These are phyloP conservation scores for Haemoproteus tartakovskyi DNA, from an alignment of 169 alveolate genomes.

Conservation along the genomic window DNA sequence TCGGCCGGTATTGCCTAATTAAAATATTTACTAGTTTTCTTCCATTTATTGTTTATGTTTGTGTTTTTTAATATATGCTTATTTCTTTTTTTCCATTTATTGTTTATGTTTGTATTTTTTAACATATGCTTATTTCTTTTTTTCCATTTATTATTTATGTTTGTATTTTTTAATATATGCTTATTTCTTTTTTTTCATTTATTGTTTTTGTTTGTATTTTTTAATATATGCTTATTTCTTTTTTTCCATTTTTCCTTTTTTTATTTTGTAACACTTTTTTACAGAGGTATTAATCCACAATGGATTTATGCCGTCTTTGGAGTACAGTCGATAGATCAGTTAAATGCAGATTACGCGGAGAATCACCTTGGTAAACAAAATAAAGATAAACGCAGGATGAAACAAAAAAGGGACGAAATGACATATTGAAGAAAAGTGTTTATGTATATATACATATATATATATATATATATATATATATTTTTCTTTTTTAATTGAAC, in stretches of 20 bases:
- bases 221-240: background rate
- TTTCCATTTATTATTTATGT: no score
- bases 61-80: no score
- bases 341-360: constrained; percentile 83
- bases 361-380: constrained; percentile 73
- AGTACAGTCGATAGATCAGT: constrained; percentile 76
- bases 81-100: no score
- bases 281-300: constrained; percentile 73
- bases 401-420: no score
- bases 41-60: no score
- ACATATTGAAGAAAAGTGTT: background rate
- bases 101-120: no score
- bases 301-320: constrained; percentile 83
- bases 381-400: no score
- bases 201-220: background rate
- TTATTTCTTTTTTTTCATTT: no score
- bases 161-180: no score
- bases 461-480: background rate
- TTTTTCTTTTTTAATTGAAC: no score
- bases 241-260: background rate
- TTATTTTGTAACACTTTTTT: background rate
- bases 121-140: no score
- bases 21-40: no score
- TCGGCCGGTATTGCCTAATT: constrained; percentile 85
- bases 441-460: background rate